Evolutionary conservation across 306 rosid genomes (phyloP).

Genomic region (Lathyrus oleraceus): DNA sequence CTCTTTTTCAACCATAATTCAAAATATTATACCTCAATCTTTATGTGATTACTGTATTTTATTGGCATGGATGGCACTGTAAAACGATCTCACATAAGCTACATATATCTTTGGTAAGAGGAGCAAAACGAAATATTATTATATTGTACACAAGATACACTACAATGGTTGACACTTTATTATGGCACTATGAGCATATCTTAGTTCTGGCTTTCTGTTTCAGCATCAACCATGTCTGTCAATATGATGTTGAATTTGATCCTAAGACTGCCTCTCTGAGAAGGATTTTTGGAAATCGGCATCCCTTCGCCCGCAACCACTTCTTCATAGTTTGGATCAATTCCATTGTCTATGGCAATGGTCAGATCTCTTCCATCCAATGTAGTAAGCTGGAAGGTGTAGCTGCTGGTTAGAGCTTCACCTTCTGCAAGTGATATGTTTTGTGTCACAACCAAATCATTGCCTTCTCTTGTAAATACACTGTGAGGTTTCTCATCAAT

Average conservation of each 20-base stretch:
- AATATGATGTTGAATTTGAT: conserved; percentile 69
- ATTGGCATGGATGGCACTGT: background rate
- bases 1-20: background rate
- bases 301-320: conserved; percentile 74
- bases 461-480: conserved; percentile 78
- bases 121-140: background rate
- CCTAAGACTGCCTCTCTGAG: conserved; percentile 73
- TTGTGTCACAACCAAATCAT: conserved; percentile 66
- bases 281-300: conserved; percentile 83
- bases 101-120: conserved; percentile 20
- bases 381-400: conserved; percentile 58
- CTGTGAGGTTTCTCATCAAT: conserved; percentile 86
- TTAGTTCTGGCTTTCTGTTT: conserved; percentile 59
- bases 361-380: conserved; percentile 73
- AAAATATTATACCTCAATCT: conserved; percentile 14
- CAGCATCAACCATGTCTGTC: conserved; percentile 48
- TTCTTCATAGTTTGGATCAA: conserved; percentile 68
- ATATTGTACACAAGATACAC: conserved; percentile 30
- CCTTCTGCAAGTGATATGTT: conserved; percentile 64
- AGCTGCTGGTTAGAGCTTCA: conserved; percentile 57
- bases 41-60: conserved; percentile 10
- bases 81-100: conserved; percentile 23
- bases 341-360: conserved; percentile 56
- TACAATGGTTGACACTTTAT: conserved; percentile 4
- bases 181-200: conserved; percentile 45